These are phyloP conservation scores for Nelumbo lutea DNA, from an alignment of 164 flowering plant genomes.

Conservation along the genomic window DNA sequence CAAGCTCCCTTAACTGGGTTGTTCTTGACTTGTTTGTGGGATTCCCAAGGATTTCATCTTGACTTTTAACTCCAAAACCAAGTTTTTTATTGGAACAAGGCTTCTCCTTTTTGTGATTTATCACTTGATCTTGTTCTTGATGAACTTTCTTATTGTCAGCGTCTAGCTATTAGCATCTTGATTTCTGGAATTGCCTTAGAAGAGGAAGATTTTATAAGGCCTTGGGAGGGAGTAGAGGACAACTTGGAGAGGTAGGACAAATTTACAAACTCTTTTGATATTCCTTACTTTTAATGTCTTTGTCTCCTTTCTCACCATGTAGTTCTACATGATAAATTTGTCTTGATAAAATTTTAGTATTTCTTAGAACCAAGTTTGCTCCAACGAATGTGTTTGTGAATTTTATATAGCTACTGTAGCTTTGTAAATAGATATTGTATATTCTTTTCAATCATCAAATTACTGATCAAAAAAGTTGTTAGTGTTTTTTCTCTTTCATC, in stretches of 20 bases:
- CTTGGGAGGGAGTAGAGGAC: constrained; percentile 78
- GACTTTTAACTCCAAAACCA: neutral
- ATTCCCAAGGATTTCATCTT: neutral
- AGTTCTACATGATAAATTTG: too few species aligned
- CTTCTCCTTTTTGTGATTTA: neutral
- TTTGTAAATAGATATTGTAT: too few species aligned
- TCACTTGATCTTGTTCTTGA: constrained; percentile 6
- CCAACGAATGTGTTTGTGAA: too few species aligned
- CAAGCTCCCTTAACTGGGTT: too few species aligned
- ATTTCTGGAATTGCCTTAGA: constrained; percentile 87
- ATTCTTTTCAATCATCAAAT: too few species aligned
- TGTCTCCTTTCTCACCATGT: neutral
- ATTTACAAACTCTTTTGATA: neutral
- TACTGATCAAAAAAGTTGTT: too few species aligned
- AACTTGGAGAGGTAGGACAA: constrained; percentile 69
- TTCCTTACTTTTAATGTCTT: neutral
- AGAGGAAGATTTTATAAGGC: constrained; percentile 73
- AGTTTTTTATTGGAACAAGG: neutral
- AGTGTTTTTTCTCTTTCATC: too few species aligned
- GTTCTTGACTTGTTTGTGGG: neutral
- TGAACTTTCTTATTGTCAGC: constrained; percentile 42
- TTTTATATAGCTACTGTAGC: too few species aligned
- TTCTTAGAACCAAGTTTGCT: too few species aligned
- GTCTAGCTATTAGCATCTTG: constrained; percentile 79
- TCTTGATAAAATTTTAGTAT: too few species aligned